Evolutionary conservation across 108 stramenopile species (phyloP), one percentile per base, ranked within the genome.

Genomic region (Discostella stelligeroides): DNA sequence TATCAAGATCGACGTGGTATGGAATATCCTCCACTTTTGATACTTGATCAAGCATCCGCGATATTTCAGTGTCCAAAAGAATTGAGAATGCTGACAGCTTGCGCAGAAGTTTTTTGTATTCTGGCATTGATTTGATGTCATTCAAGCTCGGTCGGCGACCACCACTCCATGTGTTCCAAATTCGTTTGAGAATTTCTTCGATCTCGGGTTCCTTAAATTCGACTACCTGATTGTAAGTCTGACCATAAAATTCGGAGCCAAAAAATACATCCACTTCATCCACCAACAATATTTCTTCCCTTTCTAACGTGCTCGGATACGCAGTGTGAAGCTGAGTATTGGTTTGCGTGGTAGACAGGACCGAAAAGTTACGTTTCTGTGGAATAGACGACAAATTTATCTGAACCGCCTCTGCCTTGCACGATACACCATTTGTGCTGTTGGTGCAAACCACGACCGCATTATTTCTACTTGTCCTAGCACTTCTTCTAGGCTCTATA

Each of bases 261-360:
- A 87, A 87, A 49, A 87, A 84, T 15, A 87, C 86, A 70, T 87
- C 86, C 39, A 87, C 86, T n/a, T n/a, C n/a, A n/a, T n/a, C n/a
- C n/a, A n/a, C n/a, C n/a, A n/a, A n/a, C n/a, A n/a, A n/a, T n/a
- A n/a, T n/a, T 51, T 71, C 70, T 28, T 50, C 21, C 21, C 49
- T 50, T 50, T 24, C 13, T 8, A 21, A 21, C 10, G 49, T 9
- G 12, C 9, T 50, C 21, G 49, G 12, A 50, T 8, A 25, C 23
- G 25, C 23, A 1, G 21, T 2, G 49, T 24, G 8, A 1, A 50
- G 23, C 49, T 50, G 9, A 25, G 23, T 0, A 1, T 50, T 24
- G 49, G 9, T 24, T 50, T 0, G 21, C 25, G 49, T 50, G 49
- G 25, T 12, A 50, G 21, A n/a, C n/a, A n/a, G n/a, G n/a, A n/a